phyloP scores from a whole-genome alignment of 176 grass and related monocot species.

The Cocos nucifera region DNA sequence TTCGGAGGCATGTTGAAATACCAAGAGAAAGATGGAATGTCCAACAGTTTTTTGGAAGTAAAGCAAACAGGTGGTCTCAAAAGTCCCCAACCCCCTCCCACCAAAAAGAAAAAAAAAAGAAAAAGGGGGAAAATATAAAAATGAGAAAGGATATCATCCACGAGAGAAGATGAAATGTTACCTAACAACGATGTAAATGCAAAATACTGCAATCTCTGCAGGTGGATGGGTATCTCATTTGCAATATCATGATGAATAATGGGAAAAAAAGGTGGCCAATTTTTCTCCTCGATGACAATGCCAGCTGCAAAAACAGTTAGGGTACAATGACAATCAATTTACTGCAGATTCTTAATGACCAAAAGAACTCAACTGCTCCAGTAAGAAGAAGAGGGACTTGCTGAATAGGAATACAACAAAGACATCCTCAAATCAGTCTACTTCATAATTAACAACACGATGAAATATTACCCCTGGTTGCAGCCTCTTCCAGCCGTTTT shows the following conservation, averaged over 20 bases:
- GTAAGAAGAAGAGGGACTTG: not conserved
- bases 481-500: slow-evolving; percentile 83
- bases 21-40: too few species aligned
- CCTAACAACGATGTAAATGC: slow-evolving; percentile 92
- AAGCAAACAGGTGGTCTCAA: too few species aligned
- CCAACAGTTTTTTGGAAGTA: too few species aligned
- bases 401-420: not conserved
- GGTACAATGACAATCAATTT: too few species aligned
- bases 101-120: too few species aligned
- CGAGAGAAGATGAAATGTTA: slow-evolving; percentile 7
- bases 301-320: slow-evolving; percentile 51
- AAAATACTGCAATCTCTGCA: slow-evolving; percentile 85
- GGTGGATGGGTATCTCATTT: slow-evolving; percentile 87
- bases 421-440: not conserved
- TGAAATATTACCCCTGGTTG: slow-evolving; percentile 49
- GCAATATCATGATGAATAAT: slow-evolving; percentile 96
- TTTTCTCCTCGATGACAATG: slow-evolving; percentile 92
- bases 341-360: too few species aligned
- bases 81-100: too few species aligned
- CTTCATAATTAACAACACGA: slow-evolving; percentile 3
- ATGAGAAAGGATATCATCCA: too few species aligned
- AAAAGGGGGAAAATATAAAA: too few species aligned
- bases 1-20: too few species aligned
- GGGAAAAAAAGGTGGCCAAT: slow-evolving; percentile 94
- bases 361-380: too few species aligned